Evolutionary conservation across 2,329 filamentous ascomycete genomes (phyloP), one percentile per base, ranked within the genome.

Genomic region (Fusarium sp.): DNA sequence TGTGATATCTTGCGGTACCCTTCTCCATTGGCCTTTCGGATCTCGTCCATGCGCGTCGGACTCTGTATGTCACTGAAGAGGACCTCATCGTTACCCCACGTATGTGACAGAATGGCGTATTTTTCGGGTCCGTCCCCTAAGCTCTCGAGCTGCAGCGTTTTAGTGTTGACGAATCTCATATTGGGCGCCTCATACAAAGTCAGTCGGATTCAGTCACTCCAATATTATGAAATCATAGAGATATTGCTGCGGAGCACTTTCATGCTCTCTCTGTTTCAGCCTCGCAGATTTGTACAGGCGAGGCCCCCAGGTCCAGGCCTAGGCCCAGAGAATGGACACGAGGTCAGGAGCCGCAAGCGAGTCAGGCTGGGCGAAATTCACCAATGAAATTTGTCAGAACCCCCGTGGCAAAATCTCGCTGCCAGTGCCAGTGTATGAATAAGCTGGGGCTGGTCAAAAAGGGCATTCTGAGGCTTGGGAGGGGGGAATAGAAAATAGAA

Each of bases 161-260:
- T 70, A 50, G 67, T 67, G 51, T 70, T 68, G 68, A 70, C 53
- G 46, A 70, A 55, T 61, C 68, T 67, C 68, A 70, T 70, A 51
- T 42, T 57, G 51, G 51, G 46, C 37, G 52, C 42, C 37, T 50
- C 48, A 43, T 19, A 42, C 32, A 42, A 32, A 29, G 23, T 25
- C 4, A 25, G 23, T 25, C 23, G 8, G 29, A 32, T 37, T 37
- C 41, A 25, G 49, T 31, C 29, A 36, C 14, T 46, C 44, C 36
- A 56, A 48, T 25, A 19, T 45, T 42, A 43, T 52, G 39, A 50
- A 44, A 45, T 27, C 53, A 57, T 49, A 42, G 39, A 49, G 43
- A 65, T 46, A 43, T 45, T 33, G 31, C 5, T 32, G 38, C 37
- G 57, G 43, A 54, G 62, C 53, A 41, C 49, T 51, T 63, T 63